A percentile compares a stretch with the other conserved stretches of the same genome.
phyloP scores from a whole-genome alignment of 345 rosid species.

The Anacardium occidentale region DNA sequence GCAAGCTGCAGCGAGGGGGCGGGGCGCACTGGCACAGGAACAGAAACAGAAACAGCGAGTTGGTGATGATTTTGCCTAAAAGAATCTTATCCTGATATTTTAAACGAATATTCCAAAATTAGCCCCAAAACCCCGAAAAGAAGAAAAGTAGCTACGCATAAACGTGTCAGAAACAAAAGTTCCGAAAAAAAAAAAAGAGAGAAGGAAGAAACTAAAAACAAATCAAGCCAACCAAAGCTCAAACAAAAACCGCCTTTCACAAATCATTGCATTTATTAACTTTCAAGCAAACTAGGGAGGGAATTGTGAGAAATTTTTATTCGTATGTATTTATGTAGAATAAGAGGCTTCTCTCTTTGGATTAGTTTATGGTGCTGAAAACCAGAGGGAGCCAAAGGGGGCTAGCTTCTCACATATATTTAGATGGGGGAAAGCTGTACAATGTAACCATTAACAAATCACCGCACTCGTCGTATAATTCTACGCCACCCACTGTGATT shows the following conservation, averaged over 20 bases:
- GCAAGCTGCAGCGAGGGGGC: too few species aligned
- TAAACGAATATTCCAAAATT: conserved; percentile 30
- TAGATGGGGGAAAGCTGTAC: conserved; percentile 18
- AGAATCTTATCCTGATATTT: conserved; percentile 33
- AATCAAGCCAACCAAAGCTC: not conserved
- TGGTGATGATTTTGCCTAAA: conserved; percentile 16
- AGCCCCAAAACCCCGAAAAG: not conserved
- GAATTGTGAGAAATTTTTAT: too few species aligned
- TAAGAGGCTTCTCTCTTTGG: conserved; percentile 14
- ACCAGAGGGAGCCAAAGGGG: too few species aligned
- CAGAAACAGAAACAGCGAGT: not conserved
- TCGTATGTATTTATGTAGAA: not conserved
- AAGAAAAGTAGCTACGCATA: not conserved
- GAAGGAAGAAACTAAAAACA: not conserved
- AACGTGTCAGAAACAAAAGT: not conserved
- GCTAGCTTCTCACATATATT: not conserved
- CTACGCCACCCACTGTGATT: conserved; percentile 21
- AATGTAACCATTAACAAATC: not conserved
- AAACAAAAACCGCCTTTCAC: conserved; percentile 33
- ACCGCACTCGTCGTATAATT: conserved; percentile 7
- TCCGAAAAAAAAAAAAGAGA: too few species aligned
- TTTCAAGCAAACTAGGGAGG: too few species aligned
- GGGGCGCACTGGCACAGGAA: too few species aligned
- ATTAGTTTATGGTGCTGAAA: not conserved
- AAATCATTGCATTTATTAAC: not conserved